phyloP scores from a whole-genome alignment of 208 protist genomes.

The Acanthamoeba divionensis region DNA sequence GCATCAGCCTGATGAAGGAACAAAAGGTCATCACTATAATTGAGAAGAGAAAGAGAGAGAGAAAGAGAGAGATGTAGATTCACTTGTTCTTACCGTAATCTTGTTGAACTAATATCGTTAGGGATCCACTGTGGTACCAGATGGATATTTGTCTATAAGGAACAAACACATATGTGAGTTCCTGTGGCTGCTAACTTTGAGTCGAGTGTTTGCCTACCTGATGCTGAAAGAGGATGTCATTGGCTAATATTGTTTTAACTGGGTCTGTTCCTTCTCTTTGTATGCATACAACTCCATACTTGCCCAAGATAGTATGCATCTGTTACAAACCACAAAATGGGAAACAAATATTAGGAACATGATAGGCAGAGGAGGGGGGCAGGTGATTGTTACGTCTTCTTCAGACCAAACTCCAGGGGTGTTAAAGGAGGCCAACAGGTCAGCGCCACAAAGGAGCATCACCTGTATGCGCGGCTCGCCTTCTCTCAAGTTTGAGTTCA shows the following conservation, averaged over 20 bases:
- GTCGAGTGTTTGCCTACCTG: not conserved
- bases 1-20: not conserved
- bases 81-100: not conserved
- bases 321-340: not conserved
- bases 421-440: slow-evolving; percentile 65
- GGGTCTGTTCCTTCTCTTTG: slow-evolving; percentile 16
- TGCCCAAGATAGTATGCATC: slow-evolving; percentile 44
- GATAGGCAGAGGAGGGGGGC: not conserved
- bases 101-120: slow-evolving; percentile 40
- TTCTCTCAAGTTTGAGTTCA: not conserved
- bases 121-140: slow-evolving; percentile 10
- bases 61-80: not conserved
- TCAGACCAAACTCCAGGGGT: slow-evolving; percentile 60
- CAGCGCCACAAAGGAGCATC: slow-evolving; percentile 58
- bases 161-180: not conserved
- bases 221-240: slow-evolving; percentile 30
- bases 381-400: slow-evolving; percentile 55
- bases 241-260: slow-evolving; percentile 7
- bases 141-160: not conserved
- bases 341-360: not conserved
- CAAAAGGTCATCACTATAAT: not conserved
- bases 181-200: too few species aligned
- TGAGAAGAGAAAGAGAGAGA: not conserved
- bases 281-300: slow-evolving; percentile 49
- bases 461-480: not conserved